Percentiles rank a stretch among this genome's conserved stretches.
Evolutionary conservation across 2,329 filamentous ascomycete species (phyloP).

Genomic region (Blumeria graminis): DNA sequence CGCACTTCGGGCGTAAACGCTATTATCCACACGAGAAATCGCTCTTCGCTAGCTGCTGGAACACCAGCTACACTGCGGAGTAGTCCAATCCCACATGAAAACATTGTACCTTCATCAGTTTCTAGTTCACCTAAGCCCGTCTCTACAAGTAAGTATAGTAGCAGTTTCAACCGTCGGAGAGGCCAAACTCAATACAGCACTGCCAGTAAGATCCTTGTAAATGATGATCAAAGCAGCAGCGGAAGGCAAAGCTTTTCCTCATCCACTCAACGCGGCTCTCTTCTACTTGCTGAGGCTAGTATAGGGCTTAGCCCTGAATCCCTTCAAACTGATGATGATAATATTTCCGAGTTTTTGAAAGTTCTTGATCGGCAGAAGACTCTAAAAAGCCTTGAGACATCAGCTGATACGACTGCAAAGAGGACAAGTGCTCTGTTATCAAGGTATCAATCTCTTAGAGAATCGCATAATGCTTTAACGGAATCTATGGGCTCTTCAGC

Average conservation of each 20-base stretch:
- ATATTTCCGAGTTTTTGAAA: conserved; percentile 82
- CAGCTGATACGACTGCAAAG: conserved; percentile 45
- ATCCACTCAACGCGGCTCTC: conserved; percentile 49
- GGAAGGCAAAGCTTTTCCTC: conserved; percentile 55
- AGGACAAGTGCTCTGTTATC: conserved; percentile 57
- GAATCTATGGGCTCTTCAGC: conserved; percentile 86
- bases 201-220: conserved; percentile 30
- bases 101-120: conserved; percentile 36
- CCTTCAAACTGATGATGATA: conserved; percentile 58
- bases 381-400: conserved; percentile 50
- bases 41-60: conserved; percentile 48
- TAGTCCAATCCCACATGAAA: conserved; percentile 32
- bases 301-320: conserved; percentile 42
- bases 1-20: conserved; percentile 24
- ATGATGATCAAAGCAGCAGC: conserved; percentile 58
- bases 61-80: conserved; percentile 51
- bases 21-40: conserved; percentile 36
- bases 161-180: conserved; percentile 74
- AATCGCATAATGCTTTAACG: conserved; percentile 68
- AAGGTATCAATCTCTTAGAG: conserved; percentile 70
- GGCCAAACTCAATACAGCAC: conserved; percentile 55
- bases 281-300: conserved; percentile 46
- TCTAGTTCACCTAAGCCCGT: conserved; percentile 59
- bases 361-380: conserved; percentile 72
- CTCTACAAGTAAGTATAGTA: conserved; percentile 67